Percentiles rank a stretch among this genome's conserved stretches.
Conservation (phyloP, 2,329 filamentous ascomycete genomes). For the Nannizzia gypsea region DNA sequence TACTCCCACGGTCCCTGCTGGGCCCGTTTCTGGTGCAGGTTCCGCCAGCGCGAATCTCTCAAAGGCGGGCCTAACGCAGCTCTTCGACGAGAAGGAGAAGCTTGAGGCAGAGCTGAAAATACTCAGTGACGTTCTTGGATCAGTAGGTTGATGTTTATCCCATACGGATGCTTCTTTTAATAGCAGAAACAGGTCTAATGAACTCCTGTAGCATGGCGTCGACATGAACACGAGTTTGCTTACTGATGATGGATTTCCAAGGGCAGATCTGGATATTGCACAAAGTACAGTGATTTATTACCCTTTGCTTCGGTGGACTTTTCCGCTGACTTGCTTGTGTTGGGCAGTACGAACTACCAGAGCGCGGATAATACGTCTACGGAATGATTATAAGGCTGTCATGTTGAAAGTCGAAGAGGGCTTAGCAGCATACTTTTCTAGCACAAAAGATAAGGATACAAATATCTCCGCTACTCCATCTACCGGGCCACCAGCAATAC, state of each 20-base stretch:
- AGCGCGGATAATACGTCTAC: constrained; percentile 73
- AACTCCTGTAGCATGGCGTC: constrained; percentile 62
- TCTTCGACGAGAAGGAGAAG: constrained; percentile 72
- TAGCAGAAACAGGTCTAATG: neutral
- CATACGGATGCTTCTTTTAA: neutral
- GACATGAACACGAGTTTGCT: constrained; percentile 82
- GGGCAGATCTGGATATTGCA: constrained; percentile 86
- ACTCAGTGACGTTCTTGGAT: constrained; percentile 74
- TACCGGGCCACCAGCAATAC: constrained; percentile 11
- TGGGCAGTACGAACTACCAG: constrained; percentile 75
- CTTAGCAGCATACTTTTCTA: constrained; percentile 85
- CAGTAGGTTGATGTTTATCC: constrained; percentile 44
- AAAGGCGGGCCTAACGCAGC: constrained; percentile 60
- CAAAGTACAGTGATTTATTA: constrained; percentile 54
- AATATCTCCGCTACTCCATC: constrained; percentile 17
- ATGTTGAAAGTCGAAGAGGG: constrained; percentile 74
- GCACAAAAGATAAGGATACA: constrained; percentile 36
- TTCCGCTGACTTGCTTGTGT: constrained; percentile 12
- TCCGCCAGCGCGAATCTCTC: constrained; percentile 47
- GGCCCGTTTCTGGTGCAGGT: constrained; percentile 52
- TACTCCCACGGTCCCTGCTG: constrained; percentile 62
- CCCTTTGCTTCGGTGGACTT: neutral
- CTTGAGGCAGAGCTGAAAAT: constrained; percentile 80
- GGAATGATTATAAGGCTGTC: constrained; percentile 85
- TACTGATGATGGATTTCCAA: constrained; percentile 81